Percentiles rank a stretch among this genome's conserved stretches.
Evolutionary conservation across 306 rosid species (phyloP).

Genomic region (Crataegus laevigata): DNA sequence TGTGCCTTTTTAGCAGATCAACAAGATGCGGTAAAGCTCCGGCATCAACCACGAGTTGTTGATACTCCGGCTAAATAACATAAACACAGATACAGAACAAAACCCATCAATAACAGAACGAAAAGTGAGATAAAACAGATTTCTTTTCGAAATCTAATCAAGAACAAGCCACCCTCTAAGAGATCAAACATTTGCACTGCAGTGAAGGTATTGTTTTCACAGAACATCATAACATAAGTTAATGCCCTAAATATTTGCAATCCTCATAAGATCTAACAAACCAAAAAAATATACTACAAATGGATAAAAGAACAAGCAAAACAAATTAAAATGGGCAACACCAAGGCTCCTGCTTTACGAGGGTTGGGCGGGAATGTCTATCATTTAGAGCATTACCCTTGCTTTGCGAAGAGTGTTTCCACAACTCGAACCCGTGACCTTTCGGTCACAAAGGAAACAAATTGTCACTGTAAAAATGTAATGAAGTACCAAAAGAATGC

Average conservation of each 20-base stretch:
- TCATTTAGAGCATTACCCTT: too few relatives aligned
- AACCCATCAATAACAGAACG: background rate
- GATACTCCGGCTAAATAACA: conserved; percentile 49
- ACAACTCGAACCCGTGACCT: too few relatives aligned
- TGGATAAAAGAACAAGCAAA: background rate
- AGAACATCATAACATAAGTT: background rate
- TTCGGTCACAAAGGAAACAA: background rate
- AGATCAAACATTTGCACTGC: background rate
- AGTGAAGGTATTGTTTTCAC: background rate
- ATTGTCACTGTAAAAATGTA: background rate
- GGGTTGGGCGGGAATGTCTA: accelerated
- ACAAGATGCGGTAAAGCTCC: conserved; percentile 54
- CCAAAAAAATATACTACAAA: background rate
- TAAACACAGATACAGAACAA: conserved; percentile 5
- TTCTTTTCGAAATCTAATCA: background rate
- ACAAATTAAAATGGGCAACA: background rate
- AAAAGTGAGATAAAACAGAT: background rate
- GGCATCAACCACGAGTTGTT: conserved; percentile 46
- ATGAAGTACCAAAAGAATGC: too few relatives aligned
- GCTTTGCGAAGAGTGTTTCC: too few relatives aligned
- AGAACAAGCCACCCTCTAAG: background rate
- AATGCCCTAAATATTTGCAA: background rate
- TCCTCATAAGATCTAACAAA: background rate
- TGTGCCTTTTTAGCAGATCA: conserved; percentile 35
- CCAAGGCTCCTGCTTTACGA: too few relatives aligned